Evolutionary conservation across 1,139 yeast genomes (phyloP).

Genomic region (Lodderomyces beijingensis): DNA sequence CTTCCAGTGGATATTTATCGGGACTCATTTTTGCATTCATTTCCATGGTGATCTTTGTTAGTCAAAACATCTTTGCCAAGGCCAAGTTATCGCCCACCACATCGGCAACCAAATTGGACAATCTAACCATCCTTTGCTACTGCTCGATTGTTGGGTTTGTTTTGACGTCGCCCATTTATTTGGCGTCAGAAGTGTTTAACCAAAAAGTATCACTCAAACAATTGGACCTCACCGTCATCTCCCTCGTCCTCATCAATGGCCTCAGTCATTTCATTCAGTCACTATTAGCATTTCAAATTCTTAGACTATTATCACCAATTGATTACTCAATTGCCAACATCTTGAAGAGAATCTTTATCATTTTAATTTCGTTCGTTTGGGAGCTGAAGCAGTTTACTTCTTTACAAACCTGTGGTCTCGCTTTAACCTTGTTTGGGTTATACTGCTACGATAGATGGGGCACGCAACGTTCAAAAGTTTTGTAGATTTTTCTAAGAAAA

Average conservation of each 20-base stretch:
- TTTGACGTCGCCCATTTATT: conserved; percentile 74
- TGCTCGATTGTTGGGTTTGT: conserved; percentile 79
- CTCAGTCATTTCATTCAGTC: conserved; percentile 81
- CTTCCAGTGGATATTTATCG: conserved; percentile 24
- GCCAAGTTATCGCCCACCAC: conserved; percentile 52
- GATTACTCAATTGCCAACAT: conserved; percentile 90
- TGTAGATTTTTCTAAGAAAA: neutral
- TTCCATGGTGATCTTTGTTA: conserved; percentile 82
- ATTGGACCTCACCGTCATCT: conserved; percentile 28
- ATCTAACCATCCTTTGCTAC: conserved; percentile 75
- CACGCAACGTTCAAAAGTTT: conserved; percentile 3
- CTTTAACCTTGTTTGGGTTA: conserved; percentile 61
- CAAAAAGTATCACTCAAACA: conserved; percentile 28
- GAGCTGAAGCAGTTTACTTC: conserved; percentile 43
- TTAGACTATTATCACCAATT: conserved; percentile 82
- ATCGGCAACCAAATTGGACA: conserved; percentile 58
- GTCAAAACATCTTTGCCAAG: conserved; percentile 90
- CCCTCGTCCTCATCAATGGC: conserved; percentile 58
- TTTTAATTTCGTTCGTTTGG: conserved; percentile 73
- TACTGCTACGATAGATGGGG: conserved; percentile 79
- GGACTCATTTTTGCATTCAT: conserved; percentile 75
- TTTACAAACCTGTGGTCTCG: conserved; percentile 64
- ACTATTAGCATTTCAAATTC: conserved; percentile 80
- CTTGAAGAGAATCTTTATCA: conserved; percentile 81
- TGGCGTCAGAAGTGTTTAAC: conserved; percentile 51